phyloP scores from a whole-genome alignment of 352 stramenopile genomes.

The Elongisporangium undulatum region DNA sequence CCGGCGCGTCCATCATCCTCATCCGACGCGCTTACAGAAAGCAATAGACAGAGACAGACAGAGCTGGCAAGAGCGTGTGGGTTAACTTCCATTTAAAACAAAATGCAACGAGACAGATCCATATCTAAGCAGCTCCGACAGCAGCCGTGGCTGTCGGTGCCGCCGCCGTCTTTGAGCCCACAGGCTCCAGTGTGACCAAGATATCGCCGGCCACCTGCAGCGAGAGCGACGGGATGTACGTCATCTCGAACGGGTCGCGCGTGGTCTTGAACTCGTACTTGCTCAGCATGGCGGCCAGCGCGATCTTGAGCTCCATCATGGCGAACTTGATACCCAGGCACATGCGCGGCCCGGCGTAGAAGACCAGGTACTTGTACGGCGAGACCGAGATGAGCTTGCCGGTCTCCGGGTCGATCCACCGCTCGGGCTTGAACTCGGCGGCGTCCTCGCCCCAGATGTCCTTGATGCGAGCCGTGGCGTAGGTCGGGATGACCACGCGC shows the following conservation, averaged over 20 bases:
- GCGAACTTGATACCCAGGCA: slow-evolving; percentile 69
- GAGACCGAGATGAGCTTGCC: slow-evolving; percentile 40
- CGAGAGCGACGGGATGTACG: slow-evolving; percentile 39
- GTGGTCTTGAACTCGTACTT: slow-evolving; percentile 42
- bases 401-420: slow-evolving; percentile 45
- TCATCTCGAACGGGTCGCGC: slow-evolving; percentile 32
- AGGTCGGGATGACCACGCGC: slow-evolving; percentile 56
- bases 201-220: slow-evolving; percentile 32
- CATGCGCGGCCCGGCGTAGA: slow-evolving; percentile 57
- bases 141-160: background rate
- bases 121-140: background rate
- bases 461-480: slow-evolving; percentile 47
- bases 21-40: slow-evolving; percentile 26
- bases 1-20: slow-evolving; percentile 44
- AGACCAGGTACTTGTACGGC: slow-evolving; percentile 61
- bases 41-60: slow-evolving; percentile 10
- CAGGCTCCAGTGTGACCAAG: slow-evolving; percentile 2
- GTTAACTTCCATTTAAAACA: background rate
- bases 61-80: background rate
- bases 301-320: slow-evolving; percentile 60
- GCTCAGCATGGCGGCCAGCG: slow-evolving; percentile 44
- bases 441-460: slow-evolving; percentile 64
- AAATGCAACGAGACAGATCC: background rate
- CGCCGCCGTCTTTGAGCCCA: background rate
- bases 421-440: slow-evolving; percentile 56